These are phyloP conservation scores for Rosellinia necatrix DNA, from an alignment of 2,329 filamentous ascomycete species.

Conservation along the genomic window DNA sequence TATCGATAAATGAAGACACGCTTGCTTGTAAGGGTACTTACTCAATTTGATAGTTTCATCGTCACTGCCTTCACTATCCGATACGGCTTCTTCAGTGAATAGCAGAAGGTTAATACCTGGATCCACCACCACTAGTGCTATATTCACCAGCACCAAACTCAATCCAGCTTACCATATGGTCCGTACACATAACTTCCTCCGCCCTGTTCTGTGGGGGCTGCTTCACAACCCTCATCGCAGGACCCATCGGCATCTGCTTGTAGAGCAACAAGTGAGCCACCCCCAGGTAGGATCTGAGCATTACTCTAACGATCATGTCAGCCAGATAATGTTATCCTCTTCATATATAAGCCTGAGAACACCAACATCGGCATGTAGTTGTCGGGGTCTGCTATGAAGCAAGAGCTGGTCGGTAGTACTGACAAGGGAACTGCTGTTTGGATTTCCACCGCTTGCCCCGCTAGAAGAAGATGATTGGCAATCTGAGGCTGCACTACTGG, in stretches of 20 bases:
- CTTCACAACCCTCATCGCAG: neutral
- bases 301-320: neutral
- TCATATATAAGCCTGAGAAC: neutral
- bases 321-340: neutral
- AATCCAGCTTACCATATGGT: conserved; percentile 2
- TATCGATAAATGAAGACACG: neutral
- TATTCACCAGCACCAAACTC: neutral
- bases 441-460: neutral
- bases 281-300: neutral
- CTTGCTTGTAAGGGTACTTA: neutral
- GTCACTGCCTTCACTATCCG: neutral
- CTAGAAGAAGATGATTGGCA: neutral
- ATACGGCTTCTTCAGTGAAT: neutral
- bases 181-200: conserved; percentile 5
- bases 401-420: neutral
- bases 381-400: neutral
- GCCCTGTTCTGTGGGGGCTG: conserved; percentile 1
- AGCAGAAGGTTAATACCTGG: conserved; percentile 4
- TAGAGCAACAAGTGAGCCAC: conserved; percentile 5
- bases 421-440: neutral
- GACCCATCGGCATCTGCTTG: neutral
- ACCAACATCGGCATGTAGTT: neutral
- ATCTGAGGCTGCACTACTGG: neutral
- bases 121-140: neutral
- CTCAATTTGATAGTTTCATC: conserved; percentile 1